These are phyloP conservation scores for Solanum bulbocastanum DNA, from an alignment of 257 asterid species.

Conservation along the genomic window DNA sequence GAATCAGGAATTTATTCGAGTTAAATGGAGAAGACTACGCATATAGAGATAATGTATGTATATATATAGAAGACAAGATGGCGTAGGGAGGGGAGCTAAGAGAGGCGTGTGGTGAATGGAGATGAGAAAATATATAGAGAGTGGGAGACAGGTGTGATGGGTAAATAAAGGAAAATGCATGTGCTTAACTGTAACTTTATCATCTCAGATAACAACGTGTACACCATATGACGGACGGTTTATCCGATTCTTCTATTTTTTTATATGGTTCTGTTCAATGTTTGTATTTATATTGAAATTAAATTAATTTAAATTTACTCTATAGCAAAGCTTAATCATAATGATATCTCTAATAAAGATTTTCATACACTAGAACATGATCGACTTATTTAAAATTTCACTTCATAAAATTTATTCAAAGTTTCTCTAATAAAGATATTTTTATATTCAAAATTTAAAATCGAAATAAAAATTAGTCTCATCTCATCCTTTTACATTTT, in stretches of 20 bases:
- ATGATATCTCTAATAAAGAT: background rate
- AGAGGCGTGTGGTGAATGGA: background rate
- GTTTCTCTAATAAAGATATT: too few relatives aligned
- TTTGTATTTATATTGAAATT: too few relatives aligned
- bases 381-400: background rate
- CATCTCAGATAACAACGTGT: background rate
- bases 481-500: background rate
- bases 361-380: background rate
- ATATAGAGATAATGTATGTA: background rate
- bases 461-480: too few relatives aligned
- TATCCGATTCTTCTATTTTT: background rate
- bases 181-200: background rate
- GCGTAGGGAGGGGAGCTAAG: background rate
- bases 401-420: too few relatives aligned
- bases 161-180: background rate
- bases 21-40: background rate
- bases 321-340: too few relatives aligned
- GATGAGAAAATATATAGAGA: constrained; percentile 12
- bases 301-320: too few relatives aligned
- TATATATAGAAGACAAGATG: background rate
- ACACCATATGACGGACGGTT: background rate
- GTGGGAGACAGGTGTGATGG: background rate
- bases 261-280: too few relatives aligned
- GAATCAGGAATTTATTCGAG: background rate
- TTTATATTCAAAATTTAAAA: too few relatives aligned